Evolutionary conservation across 768 basidiomycete species (phyloP), one percentile per base, ranked within the genome.

Genomic region (Podaxis carcinomalis): DNA sequence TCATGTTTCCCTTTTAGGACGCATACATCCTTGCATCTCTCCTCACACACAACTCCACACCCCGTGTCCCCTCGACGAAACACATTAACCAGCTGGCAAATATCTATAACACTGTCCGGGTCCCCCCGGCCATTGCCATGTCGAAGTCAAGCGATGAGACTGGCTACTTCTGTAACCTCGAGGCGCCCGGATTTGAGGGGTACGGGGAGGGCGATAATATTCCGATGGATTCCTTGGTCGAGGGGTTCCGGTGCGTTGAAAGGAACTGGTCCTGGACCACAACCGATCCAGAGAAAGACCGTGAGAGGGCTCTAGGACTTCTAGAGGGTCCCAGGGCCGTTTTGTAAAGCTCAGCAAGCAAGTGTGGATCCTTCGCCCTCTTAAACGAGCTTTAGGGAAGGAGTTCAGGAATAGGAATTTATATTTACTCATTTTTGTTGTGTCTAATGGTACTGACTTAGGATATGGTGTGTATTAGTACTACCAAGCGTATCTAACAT

Each of bases 11-110:
- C 57, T 54, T 28, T 5, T 77, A 88, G 78, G 80, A 79, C 61
- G 78, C 76, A 2, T 77, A 73, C 62, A 67, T 77, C 35, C 73
- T 79, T 7, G 71, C 75, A 16, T 69, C 70, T 1, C 67, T 77
- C 36, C 71, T 80, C 36, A 76, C 77, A 4, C 78, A 84, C 56
- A 69, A 67, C 5, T 40, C 61, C 4, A 75, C 27, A 1, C 21
- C 36, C 19, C 50, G 39, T 9, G 72, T 40, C 71, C 68, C 37
- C 68, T 69, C 5, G 64, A 14, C n/a, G 14, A 50, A 27, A 44
- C 51, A 32, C 44, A 39, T 51, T 11, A 37, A 44, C 4, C 55
- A 28, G 9, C 36, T 79, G 23, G 58, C 69, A 5, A 64, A 72
- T 11, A 61, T 73, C 4, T 73, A 72, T 54, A 68, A 71, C 55